Percentiles rank a stretch among this genome's conserved stretches.
These are phyloP conservation scores for Neltuma alba DNA, from an alignment of 306 rosid genomes.

Conservation along the genomic window DNA sequence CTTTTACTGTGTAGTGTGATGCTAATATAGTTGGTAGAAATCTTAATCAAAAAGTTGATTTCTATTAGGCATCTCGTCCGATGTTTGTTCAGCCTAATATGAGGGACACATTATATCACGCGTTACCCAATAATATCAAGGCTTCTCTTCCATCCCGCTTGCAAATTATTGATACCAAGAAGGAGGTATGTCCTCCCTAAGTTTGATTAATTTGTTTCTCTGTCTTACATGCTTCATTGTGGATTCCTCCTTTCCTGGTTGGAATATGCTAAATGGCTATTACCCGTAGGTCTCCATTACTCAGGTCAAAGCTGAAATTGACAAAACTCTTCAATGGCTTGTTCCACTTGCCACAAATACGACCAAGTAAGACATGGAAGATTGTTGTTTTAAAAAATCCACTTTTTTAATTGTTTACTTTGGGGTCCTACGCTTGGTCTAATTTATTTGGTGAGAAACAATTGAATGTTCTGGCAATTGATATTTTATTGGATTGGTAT, in stretches of 20 bases:
- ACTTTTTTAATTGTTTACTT: background rate
- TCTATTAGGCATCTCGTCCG: conserved; percentile 80
- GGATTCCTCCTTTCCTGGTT: conserved; percentile 11
- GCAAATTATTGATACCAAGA: conserved; percentile 51
- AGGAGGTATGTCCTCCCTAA: conserved; percentile 58
- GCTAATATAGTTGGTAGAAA: conserved; percentile 24
- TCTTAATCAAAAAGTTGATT: conserved; percentile 17
- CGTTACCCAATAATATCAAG: conserved; percentile 75
- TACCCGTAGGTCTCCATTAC: conserved; percentile 62
- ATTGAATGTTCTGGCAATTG: background rate
- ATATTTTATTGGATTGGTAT: conserved; percentile 19
- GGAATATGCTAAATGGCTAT: conserved; percentile 25
- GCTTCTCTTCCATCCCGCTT: conserved; percentile 69
- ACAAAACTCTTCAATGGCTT: conserved; percentile 80
- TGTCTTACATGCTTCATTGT: conserved; percentile 10
- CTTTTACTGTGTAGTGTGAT: conserved; percentile 9
- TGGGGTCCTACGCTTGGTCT: background rate
- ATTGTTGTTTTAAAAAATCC: conserved; percentile 11
- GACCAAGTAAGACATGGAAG: conserved; percentile 59
- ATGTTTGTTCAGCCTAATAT: conserved; percentile 73
- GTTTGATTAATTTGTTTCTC: background rate
- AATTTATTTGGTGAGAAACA: conserved; percentile 8
- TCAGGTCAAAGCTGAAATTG: conserved; percentile 73
- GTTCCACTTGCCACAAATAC: conserved; percentile 83
- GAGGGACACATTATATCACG: conserved; percentile 79